phyloP scores from a whole-genome alignment of 139 green algal genomes.

The Chlamydomonas asymmetrica region DNA sequence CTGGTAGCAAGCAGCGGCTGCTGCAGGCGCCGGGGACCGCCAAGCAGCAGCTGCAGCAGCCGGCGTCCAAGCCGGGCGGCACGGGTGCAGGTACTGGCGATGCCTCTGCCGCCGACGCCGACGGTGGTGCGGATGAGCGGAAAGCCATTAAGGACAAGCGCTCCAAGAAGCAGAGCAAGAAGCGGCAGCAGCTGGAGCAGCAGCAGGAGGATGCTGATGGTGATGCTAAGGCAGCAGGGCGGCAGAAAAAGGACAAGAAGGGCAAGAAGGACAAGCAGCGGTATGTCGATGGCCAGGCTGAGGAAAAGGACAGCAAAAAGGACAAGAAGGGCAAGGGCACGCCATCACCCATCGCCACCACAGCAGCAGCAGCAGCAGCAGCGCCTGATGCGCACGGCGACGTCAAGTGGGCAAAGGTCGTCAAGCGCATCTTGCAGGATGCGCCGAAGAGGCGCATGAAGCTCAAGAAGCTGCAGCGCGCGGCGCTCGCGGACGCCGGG shows the following conservation, averaged over 20 bases:
- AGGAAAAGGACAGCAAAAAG: slow-evolving; percentile 1
- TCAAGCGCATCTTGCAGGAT: slow-evolving; percentile 32
- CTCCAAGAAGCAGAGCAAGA: neutral
- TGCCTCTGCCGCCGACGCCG: neutral
- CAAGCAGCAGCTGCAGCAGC: neutral
- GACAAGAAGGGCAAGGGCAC: neutral
- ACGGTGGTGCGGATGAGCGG: neutral
- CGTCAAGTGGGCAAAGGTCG: slow-evolving; percentile 43
- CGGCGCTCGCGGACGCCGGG: neutral
- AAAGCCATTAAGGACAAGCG: neutral
- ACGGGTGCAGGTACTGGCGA: neutral
- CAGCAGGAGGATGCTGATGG: neutral
- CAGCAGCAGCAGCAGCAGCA: neutral
- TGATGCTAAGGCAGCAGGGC: neutral
- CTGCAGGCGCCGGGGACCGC: slow-evolving; percentile 1
- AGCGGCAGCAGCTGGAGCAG: slow-evolving; percentile 3
- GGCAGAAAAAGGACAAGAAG: slow-evolving; percentile 5
- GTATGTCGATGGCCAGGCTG: neutral
- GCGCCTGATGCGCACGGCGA: neutral
- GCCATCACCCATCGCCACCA: neutral
- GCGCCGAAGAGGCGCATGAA: slow-evolving; percentile 42
- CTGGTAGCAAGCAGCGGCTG: slow-evolving; percentile 1
- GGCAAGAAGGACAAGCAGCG: slow-evolving; percentile 9
- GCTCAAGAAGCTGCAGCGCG: slow-evolving; percentile 37
- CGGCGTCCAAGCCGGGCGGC: neutral